A percentile compares a stretch with the other conserved stretches of the same genome.
These are phyloP conservation scores for Hyaloscypha hepaticicola DNA, from an alignment of 495 filamentous ascomycete species.

Conservation along the genomic window DNA sequence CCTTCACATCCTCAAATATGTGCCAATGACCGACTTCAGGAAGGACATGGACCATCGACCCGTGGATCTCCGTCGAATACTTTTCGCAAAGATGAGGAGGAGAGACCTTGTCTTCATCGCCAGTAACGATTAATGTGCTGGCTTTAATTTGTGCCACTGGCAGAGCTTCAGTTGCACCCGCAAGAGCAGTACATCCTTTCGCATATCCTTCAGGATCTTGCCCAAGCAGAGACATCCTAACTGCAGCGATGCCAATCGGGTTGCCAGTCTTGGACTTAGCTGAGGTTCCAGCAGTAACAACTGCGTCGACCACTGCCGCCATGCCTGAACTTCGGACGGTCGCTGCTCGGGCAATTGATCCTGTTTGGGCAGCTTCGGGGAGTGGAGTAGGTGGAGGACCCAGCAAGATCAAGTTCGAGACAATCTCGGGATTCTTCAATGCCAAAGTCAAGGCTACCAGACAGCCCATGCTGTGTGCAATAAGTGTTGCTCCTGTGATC, in stretches of 20 bases:
- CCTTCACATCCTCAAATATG: conserved; percentile 40
- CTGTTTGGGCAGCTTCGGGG: conserved; percentile 44
- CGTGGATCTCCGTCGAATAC: conserved; percentile 28
- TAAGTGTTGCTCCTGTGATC: conserved; percentile 34
- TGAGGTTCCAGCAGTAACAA: conserved; percentile 44
- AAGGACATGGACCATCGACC: conserved; percentile 33
- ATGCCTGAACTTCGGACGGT: conserved; percentile 47
- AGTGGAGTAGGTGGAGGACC: conserved; percentile 42
- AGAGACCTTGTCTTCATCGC: conserved; percentile 44
- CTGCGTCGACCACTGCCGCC: conserved; percentile 40
- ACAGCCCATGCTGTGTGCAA: conserved; percentile 49
- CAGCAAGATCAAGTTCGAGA: conserved; percentile 44
- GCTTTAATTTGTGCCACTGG: conserved; percentile 30
- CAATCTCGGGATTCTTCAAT: conserved; percentile 36
- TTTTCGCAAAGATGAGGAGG: conserved; percentile 32
- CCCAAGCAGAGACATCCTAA: conserved; percentile 41
- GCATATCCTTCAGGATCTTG: conserved; percentile 55
- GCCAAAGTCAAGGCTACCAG: conserved; percentile 45
- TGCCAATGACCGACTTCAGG: conserved; percentile 46
- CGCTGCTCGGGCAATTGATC: conserved; percentile 41
- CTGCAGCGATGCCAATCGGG: conserved; percentile 39
- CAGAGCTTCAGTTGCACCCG: conserved; percentile 34
- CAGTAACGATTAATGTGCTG: conserved; percentile 40
- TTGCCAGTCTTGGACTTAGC: conserved; percentile 40
- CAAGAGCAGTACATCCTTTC: conserved; percentile 52